A percentile compares a stretch with the other conserved stretches of the same genome.
Evolutionary conservation across 2,329 filamentous ascomycete species (phyloP).

Genomic region (Fusarium anguioides): DNA sequence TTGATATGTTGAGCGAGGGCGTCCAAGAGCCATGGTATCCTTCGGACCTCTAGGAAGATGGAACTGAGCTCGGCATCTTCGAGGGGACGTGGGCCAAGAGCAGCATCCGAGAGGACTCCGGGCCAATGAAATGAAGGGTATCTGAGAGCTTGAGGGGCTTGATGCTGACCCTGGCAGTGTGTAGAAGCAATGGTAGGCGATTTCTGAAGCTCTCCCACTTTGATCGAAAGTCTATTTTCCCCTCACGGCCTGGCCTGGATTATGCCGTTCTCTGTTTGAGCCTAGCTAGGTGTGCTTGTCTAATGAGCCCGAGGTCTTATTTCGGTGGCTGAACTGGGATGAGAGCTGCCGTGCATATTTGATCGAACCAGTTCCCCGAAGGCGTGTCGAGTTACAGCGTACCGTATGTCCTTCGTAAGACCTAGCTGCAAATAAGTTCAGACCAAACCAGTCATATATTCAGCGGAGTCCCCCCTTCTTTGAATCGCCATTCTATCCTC

Average conservation of each 20-base stretch:
- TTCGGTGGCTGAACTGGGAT: constrained; percentile 25
- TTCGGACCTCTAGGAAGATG: constrained; percentile 1
- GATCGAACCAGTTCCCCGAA: constrained; percentile 17
- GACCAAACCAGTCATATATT: constrained; percentile 25
- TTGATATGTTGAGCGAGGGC: neutral
- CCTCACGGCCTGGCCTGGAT: constrained; percentile 33
- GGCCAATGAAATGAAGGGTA: constrained; percentile 15
- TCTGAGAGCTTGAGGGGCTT: constrained; percentile 18
- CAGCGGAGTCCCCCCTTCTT: neutral
- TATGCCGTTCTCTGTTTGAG: constrained; percentile 17
- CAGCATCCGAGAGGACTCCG: constrained; percentile 13
- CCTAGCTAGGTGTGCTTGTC: constrained; percentile 20
- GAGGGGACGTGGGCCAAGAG: constrained; percentile 14
- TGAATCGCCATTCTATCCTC: neutral
- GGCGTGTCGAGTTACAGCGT: constrained; percentile 2
- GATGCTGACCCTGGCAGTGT: constrained; percentile 19
- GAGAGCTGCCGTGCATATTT: constrained; percentile 29
- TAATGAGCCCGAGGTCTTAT: constrained; percentile 11
- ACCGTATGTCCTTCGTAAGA: constrained; percentile 1
- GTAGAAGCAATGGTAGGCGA: constrained; percentile 18
- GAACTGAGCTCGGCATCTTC: constrained; percentile 4
- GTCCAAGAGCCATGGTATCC: constrained; percentile 1
- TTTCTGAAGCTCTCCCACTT: constrained; percentile 32
- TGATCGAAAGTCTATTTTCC: constrained; percentile 45
- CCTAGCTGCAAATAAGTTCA: constrained; percentile 11